Base-by-base conservation (phyloP, 805 yeast species). In the Komagataella ulmi region DNA sequence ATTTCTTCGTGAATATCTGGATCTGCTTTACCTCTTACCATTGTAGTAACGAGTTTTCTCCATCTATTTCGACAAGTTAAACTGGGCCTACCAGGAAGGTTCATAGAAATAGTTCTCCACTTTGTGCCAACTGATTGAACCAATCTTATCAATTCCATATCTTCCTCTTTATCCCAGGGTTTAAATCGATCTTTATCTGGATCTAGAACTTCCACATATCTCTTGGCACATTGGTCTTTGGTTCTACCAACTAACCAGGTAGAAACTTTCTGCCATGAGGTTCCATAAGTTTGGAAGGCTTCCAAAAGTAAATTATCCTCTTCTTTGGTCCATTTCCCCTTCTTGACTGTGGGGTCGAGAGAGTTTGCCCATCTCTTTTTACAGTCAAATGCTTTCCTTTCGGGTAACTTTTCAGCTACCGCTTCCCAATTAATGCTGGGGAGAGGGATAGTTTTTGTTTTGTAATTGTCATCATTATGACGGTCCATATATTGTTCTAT, bases 211-310 rank as follows among this genome's bases (percentile, higher is more conserved):
- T 90, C 97, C 14, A 83, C 80, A 63, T 87, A 90, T 59, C 97
- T 70, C 61, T 90, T 90, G 1, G 96, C 87, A 70, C 98, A 90
- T 68, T 90, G 97, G 65, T 89, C 97, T 60, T 89, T 96, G 0
- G 95, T 90, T 61, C 97, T 73, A 4, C 96, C 95, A 3, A 79
- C 77, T 10, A 90, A 85, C 51, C 77, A 82, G 50, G 73, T 67
- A 0, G 96, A 81, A 8, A 90, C 89, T 58, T 83, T 83, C 55
- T 85, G 86, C 97, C 97, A 90, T 30, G 81, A 76, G 0, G 95
- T 75, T 0, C 97, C 97, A 62, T 77, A 75, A 56, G 72, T 75
- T 49, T 76, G 69, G 62, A 77, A 85, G 1, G 93, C 88, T 50
- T 73, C 71, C 19, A 83, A 61, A 44, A 90, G 70, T 44, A 71